Percentiles rank a stretch among this genome's conserved stretches.
Conservation (phyloP, 495 filamentous ascomycete species). For the Sabuloglossum arenarium region DNA sequence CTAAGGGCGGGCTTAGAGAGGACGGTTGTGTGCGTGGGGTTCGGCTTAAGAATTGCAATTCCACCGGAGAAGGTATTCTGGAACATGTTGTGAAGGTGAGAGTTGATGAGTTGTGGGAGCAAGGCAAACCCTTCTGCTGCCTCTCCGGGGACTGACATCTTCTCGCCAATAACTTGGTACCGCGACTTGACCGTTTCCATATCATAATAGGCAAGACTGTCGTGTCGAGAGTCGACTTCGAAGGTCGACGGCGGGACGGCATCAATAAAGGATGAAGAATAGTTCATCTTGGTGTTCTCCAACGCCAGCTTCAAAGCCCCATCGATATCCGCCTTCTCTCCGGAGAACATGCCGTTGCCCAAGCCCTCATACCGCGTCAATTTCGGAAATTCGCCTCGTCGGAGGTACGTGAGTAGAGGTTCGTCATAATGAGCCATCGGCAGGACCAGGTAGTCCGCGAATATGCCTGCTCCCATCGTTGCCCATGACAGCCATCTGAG, state of each 20-base stretch:
- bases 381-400: constrained; percentile 47
- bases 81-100: constrained; percentile 72
- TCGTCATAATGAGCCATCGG: constrained; percentile 76
- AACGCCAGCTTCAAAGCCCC: constrained; percentile 45
- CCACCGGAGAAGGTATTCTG: constrained; percentile 57
- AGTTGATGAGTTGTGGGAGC: constrained; percentile 57
- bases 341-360: constrained; percentile 51
- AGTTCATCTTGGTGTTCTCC: constrained; percentile 27
- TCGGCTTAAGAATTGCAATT: constrained; percentile 60
- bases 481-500: constrained; percentile 87
- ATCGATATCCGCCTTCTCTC: constrained; percentile 42
- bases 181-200: constrained; percentile 30
- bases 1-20: constrained; percentile 45
- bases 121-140: constrained; percentile 31
- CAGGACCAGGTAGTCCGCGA: constrained; percentile 58
- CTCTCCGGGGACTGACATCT: constrained; percentile 26
- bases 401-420: constrained; percentile 42
- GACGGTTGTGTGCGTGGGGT: constrained; percentile 46
- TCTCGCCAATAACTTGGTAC: constrained; percentile 46
- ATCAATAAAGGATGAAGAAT: constrained; percentile 34
- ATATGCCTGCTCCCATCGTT: constrained; percentile 68
- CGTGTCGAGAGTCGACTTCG: constrained; percentile 36
- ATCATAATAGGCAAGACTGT: constrained; percentile 62
- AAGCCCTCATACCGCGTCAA: constrained; percentile 59
- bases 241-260: constrained; percentile 37